phyloP scores from a whole-genome alignment of 139 green algal genomes.

The Penium margaritaceum region DNA sequence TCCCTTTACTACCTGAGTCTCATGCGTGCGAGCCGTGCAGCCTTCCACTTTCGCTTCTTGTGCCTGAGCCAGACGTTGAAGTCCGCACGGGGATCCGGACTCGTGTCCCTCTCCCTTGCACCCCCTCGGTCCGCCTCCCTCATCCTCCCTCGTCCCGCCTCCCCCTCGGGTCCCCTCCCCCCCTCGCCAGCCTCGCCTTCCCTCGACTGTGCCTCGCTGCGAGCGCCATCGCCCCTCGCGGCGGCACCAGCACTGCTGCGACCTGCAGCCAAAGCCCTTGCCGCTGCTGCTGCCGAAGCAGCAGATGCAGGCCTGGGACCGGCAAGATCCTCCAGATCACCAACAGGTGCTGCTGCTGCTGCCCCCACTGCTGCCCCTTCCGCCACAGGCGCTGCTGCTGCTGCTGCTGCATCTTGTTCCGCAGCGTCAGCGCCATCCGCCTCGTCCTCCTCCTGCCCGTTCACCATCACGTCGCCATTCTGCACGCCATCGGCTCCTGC shows the following conservation, averaged over 20 bases:
- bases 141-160: not conserved
- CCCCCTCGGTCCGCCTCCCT: not conserved
- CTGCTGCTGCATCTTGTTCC: not conserved
- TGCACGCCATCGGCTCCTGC: not conserved
- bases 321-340: slow-evolving; percentile 16
- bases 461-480: not conserved
- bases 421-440: too few species aligned
- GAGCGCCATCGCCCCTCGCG: too few species aligned
- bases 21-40: slow-evolving; percentile 49
- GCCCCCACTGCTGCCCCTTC: not conserved
- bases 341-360: not conserved
- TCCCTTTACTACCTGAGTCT: slow-evolving; percentile 52
- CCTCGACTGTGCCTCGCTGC: too few species aligned
- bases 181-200: not conserved
- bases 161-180: not conserved
- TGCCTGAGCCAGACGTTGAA: slow-evolving; percentile 67
- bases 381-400: not conserved
- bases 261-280: too few species aligned
- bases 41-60: slow-evolving; percentile 71
- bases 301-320: too few species aligned
- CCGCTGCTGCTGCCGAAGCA: too few species aligned
- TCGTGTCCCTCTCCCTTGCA: slow-evolving; percentile 8
- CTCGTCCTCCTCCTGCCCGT: too few species aligned
- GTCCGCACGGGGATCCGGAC: slow-evolving; percentile 49
- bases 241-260: too few species aligned